phyloP scores from a whole-genome alignment of 2,329 filamentous ascomycete species.

The Emergomyces orientalis region DNA sequence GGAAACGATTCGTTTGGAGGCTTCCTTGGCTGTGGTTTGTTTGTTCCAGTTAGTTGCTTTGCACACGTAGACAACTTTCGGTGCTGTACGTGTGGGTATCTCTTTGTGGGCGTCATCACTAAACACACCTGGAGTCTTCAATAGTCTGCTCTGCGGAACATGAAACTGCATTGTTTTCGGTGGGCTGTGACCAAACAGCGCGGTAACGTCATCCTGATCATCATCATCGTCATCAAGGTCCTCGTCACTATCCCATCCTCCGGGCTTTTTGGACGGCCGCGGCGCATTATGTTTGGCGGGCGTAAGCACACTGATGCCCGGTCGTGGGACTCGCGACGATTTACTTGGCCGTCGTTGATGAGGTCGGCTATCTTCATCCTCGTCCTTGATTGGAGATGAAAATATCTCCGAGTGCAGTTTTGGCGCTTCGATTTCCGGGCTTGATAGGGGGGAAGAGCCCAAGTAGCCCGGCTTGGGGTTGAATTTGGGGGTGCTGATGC shows the following conservation, averaged over 20 bases:
- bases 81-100: not conserved
- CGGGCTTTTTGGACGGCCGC: conserved; percentile 18
- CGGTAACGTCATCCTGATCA: conserved; percentile 49
- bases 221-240: conserved; percentile 53
- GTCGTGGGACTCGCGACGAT: conserved; percentile 53
- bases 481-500: conserved; percentile 18
- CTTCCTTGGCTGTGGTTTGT: conserved; percentile 37
- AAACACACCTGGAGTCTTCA: conserved; percentile 40
- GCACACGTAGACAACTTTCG: not conserved
- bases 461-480: conserved; percentile 23
- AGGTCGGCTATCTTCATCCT: conserved; percentile 22
- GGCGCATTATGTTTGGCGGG: conserved; percentile 45
- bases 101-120: not conserved
- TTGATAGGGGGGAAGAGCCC: conserved; percentile 53
- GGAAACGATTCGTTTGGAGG: conserved; percentile 41
- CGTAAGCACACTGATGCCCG: conserved; percentile 78
- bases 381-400: conserved; percentile 55
- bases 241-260: conserved; percentile 63
- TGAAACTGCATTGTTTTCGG: conserved; percentile 61
- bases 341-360: conserved; percentile 34
- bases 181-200: conserved; percentile 63
- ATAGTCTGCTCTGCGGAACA: conserved; percentile 40
- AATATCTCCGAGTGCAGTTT: conserved; percentile 80
- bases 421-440: conserved; percentile 69
- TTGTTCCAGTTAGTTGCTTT: not conserved